Percentiles rank a stretch among this genome's conserved stretches.
These are phyloP conservation scores for Phytophthora aleatoria DNA, from an alignment of 352 stramenopile species.

Conservation along the genomic window DNA sequence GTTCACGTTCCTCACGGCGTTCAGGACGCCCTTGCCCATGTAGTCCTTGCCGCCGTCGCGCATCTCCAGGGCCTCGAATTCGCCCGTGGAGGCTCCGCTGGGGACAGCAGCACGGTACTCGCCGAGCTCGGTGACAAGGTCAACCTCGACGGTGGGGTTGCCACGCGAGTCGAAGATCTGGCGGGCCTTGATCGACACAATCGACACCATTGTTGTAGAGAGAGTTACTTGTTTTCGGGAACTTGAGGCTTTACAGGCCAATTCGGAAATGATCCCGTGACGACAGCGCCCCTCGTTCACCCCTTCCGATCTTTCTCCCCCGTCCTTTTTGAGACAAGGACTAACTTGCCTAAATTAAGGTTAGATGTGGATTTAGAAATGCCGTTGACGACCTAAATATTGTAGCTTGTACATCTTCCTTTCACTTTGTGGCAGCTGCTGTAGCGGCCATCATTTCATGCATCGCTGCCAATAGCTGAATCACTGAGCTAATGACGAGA, in stretches of 20 bases:
- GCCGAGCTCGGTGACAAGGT: constrained; percentile 93
- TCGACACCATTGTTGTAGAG: constrained; percentile 61
- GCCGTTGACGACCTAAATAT: not conserved
- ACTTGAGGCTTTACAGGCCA: constrained; percentile 26
- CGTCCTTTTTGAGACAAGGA: constrained; percentile 7
- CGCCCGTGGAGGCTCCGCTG: constrained; percentile 95
- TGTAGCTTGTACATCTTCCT: too few species aligned
- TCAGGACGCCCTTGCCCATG: constrained; percentile 97
- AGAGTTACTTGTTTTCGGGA: constrained; percentile 31
- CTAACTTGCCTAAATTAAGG: constrained; percentile 7
- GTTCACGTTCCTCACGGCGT: constrained; percentile 99
- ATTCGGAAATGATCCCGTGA: constrained; percentile 32
- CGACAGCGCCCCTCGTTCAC: not conserved
- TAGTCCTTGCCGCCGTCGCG: constrained; percentile 97
- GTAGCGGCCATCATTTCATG: too few species aligned
- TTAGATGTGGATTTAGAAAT: constrained; percentile 9
- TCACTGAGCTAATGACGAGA: too few species aligned
- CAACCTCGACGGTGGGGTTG: constrained; percentile 99
- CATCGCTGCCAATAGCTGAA: too few species aligned
- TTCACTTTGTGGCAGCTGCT: too few species aligned
- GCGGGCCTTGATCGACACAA: constrained; percentile 91
- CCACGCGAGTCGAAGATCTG: constrained; percentile 99
- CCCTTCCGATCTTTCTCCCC: constrained; percentile 22
- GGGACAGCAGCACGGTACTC: constrained; percentile 96
- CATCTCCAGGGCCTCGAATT: constrained; percentile 97